phyloP scores from a whole-genome alignment of 352 stramenopile species.

The Halophytophthora polymorphica region DNA sequence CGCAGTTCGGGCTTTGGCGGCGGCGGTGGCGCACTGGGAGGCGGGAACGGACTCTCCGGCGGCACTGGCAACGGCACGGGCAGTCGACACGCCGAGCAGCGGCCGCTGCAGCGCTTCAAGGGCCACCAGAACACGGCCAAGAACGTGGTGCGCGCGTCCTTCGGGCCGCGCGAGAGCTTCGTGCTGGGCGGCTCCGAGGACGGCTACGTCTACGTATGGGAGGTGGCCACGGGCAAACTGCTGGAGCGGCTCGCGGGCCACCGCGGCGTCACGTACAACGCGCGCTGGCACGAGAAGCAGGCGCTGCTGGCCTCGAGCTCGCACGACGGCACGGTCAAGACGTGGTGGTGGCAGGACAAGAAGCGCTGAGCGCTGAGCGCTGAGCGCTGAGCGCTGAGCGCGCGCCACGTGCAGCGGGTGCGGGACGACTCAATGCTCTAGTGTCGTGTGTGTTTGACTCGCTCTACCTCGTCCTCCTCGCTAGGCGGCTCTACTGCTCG shows the following conservation, averaged over 20 bases:
- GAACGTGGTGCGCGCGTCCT: conserved; percentile 83
- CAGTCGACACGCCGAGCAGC: conserved; percentile 46
- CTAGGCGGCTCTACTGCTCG: conserved; percentile 11
- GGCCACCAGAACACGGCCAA: conserved; percentile 89
- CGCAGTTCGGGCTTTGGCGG: conserved; percentile 1
- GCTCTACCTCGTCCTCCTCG: too few relatives aligned
- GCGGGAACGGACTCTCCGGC: conserved; percentile 4
- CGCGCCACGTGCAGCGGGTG: too few relatives aligned
- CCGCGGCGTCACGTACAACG: conserved; percentile 79
- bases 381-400: too few relatives aligned
- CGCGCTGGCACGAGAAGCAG: conserved; percentile 85
- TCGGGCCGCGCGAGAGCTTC: conserved; percentile 82
- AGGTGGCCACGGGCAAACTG: conserved; percentile 82
- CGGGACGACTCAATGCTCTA: too few relatives aligned
- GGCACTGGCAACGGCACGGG: conserved; percentile 1
- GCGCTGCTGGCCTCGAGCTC: conserved; percentile 80
- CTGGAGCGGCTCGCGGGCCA: conserved; percentile 79
- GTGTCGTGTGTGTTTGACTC: too few relatives aligned
- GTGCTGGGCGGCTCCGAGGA: conserved; percentile 86
- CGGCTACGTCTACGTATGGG: conserved; percentile 85
- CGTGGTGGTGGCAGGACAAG: conserved; percentile 86
- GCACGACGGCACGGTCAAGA: conserved; percentile 88
- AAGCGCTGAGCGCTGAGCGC: conserved; percentile 24
- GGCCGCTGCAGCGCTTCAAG: conserved; percentile 84
- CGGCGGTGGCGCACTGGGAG: not conserved